These are phyloP conservation scores for Vachellia pachyceras DNA, from an alignment of 306 rosid species.

Conservation along the genomic window DNA sequence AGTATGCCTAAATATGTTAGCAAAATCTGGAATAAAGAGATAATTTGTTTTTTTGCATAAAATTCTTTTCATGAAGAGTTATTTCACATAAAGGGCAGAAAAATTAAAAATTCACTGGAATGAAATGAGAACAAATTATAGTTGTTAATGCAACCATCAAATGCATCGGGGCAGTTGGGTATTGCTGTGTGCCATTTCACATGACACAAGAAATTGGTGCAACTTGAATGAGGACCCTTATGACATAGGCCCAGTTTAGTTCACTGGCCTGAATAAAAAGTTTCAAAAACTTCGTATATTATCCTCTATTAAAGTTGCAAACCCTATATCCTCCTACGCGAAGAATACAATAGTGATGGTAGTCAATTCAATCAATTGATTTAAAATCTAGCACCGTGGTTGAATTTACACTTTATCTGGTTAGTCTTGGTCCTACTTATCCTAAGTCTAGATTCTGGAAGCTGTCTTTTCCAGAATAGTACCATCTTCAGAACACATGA, in stretches of 20 bases:
- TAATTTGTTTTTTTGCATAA: background rate
- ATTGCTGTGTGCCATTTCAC: background rate
- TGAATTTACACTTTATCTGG: background rate
- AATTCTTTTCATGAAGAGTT: too few relatives aligned
- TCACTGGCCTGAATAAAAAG: background rate
- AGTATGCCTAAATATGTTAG: slow-evolving; percentile 10
- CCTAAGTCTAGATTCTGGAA: too few relatives aligned
- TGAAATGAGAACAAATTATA: too few relatives aligned
- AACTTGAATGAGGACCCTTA: background rate
- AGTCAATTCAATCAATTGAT: background rate
- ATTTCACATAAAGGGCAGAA: too few relatives aligned
- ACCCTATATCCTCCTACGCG: background rate
- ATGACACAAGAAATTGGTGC: background rate
- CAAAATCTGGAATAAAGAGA: background rate
- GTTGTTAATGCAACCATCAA: background rate
- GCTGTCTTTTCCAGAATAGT: too few relatives aligned
- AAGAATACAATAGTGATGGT: background rate
- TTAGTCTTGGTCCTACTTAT: too few relatives aligned
- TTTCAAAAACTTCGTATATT: background rate
- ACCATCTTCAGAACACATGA: too few relatives aligned
- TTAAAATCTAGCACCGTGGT: background rate
- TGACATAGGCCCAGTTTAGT: background rate
- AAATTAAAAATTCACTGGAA: too few relatives aligned
- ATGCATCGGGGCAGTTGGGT: background rate
- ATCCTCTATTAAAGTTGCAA: background rate